Evolutionary conservation across 176 grass and related monocot species (phyloP), one percentile per base, ranked within the genome.

Genomic region (Zizania latifolia): DNA sequence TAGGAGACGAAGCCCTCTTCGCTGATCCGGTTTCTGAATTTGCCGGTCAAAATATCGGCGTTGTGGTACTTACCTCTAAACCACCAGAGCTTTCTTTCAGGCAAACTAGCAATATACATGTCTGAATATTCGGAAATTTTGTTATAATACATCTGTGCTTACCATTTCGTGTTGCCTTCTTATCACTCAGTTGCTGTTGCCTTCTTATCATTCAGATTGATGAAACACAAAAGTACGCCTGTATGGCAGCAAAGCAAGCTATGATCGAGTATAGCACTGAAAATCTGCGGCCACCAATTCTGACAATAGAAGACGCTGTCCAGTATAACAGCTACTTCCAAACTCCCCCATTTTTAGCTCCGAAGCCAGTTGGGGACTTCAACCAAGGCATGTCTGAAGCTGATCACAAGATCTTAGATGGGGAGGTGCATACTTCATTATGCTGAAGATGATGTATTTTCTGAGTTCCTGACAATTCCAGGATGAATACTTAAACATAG

Each of bases 371-470:
- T 68, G 94, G 94, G 35, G 81, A 97, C 51, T 82, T 89, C 37
- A 79, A 87, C 10, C 36, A 89, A 78, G 93, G 90, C 73, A 93
- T 97, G 93, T 82, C 80, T 54, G 80, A 90, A 82, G 93, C 93
- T 74, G 90, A 97, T 65, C 93, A 97, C 65, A 93, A 90, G 77
- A 93, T 97, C 63, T 41, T 87, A 37, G 89, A 81, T 22, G 86
- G 57, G 28, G 87, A 96, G 89, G 92, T 92, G n/a, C n/a, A n/a
- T n/a, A n/a, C n/a, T n/a, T n/a, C n/a, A n/a, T n/a, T n/a, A n/a
- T n/a, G n/a, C n/a, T n/a, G n/a, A n/a, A n/a, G n/a, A n/a, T n/a
- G n/a, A 15, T 53, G 1, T 31, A 33, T 21, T 58, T 1, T 36
- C 24, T 46, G 14, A 67, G 24, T 40, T 48, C 66, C 19, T 4